Evolutionary conservation across 2,329 filamentous ascomycete genomes (phyloP), one percentile per base, ranked within the genome.

Genomic region (Aciculosporium take): DNA sequence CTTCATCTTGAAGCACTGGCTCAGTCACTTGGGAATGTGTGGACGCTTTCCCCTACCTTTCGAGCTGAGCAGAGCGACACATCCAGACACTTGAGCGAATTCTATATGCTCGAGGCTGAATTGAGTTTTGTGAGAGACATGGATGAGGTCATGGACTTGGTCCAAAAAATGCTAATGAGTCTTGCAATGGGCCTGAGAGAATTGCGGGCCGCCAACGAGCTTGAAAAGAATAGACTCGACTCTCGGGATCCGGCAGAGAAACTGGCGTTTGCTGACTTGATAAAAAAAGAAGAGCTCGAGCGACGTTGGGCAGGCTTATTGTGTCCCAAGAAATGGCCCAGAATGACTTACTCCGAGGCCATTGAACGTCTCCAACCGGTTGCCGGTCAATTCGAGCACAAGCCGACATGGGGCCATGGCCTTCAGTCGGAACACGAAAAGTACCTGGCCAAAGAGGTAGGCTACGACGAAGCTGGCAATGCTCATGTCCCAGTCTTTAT

Each of bases 81-180:
- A 0, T 80, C 87, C 5, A 79, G 91, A 23, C 91, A 98, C 62
- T 68, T 98, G 46, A 94, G 86, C 65, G 91, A 98, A 56, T 96
- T 98, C 55, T 96, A 96, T 64, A 96, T 98, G 91, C 74, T 98
- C 2, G 91, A 98, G 62, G 88, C 81, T 13, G 91, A 98, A 60
- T 68, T 88, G 57, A 81, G 78, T 53, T 94, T 94, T 57, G 74
- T 81, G 32, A 70, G 83, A 36, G 66, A 77, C 48, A 68, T 94
- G 49, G 65, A 72, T 24, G 66, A 72, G 21, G 69, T 98, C 51
- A 91, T 94, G 73, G 68, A 79, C 43, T 60, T 89, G n/a, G 74
- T 86, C 2, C 86, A 96, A 59, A 68, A 79, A 41, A 78, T 94
- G 71, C 67, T 95, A 39, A 74, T 75, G 32, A 65, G 66, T 56